Base-by-base conservation (phyloP, 768 basidiomycete genomes). In the Stropharia rugosoannulata region DNA sequence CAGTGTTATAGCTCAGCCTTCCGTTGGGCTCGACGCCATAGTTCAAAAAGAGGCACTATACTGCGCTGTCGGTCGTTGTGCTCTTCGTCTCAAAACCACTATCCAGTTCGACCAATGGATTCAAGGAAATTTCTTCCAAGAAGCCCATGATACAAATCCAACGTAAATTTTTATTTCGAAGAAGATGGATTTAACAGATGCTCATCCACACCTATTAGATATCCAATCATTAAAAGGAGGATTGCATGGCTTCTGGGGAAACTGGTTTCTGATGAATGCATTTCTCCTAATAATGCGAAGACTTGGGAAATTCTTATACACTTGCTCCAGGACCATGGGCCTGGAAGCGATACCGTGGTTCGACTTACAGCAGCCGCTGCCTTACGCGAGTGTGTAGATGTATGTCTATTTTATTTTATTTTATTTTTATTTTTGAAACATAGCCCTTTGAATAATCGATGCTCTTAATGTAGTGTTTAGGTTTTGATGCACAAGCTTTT, bases 221-320 rank as follows among this genome's bases (percentile, higher is more conserved):
- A 89, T 66, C 89, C 91, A 0, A 90, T 98, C 51, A 83, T 98
- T 58, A 96, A 98, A 69, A 84, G 94, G n/a, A 83, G 95, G 32
- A 89, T 98, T 60, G 94, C 95, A 1, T 97, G 95, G 94, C 75
- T 98, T 4, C 81, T 98, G 44, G 95, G 95, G 22, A 89, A 87
- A 77, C 94, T 93, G 90, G 79, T 93, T 35, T 75, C 83, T 12
- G 89, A 93, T 45, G 79, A 81, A 55, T 85, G 84, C 59, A 70
- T 80, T 16, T 74, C 80, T 12, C 77, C 84, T 1, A 82, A 82
- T 44, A 83, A 87, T 57, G 74, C 82, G 2, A 72, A 78, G 51
- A 74, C 95, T 27, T 98, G 94, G 93, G 81, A 91, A 59, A 79
- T 94, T 29, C 76, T 98, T 0, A 75, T 89, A 7, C 85, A 91